Evolutionary conservation across 176 grass and related monocot species (phyloP), one percentile per base, ranked within the genome.

Genomic region (Zoysia pacifica): DNA sequence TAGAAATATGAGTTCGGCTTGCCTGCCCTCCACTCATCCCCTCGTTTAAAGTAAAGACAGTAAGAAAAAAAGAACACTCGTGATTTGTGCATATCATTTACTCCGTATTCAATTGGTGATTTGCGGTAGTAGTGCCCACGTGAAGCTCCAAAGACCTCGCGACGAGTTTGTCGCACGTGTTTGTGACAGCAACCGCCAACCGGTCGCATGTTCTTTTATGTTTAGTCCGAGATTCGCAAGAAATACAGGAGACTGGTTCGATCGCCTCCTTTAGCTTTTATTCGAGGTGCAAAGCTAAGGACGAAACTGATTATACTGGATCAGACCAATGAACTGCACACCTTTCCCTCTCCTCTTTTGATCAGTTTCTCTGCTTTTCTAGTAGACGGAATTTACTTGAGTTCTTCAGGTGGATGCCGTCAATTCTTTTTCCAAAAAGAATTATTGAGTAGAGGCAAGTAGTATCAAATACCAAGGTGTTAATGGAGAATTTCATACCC

Each of bases 301-400:
- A 77, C 44, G 82, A 13, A 77, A 84, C 73, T 51, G 82, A 43
- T 70, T 84, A 40, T 77, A 43, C 82, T 77, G 74, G 19, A 77
- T 16, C 18, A 8, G 18, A 77, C 73, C 73, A 84, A 84, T 84
- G 35, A 70, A 54, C 13, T 35, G 73, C 5, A 4, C 7, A 46
- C n/a, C 66, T 61, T 77, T 75, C 58, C 8, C 2, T 28, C 48
- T 35, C 44, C 11, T 75, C 46, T 16, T 3, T 16, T 62, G 43
- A 62, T 37, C 20, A 52, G 51, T 43, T 44, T 55, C 38, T 1
- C 5, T 53, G n/a, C 58, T 20, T 73, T 72, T 56, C 73, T 38
- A 19, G 19, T n/a, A 48, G 40, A 67, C 20, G 48, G 18, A 36
- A 9, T 18, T 53, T 73, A 43, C 15, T 13, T 36, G 13, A 61